Evolutionary conservation across 805 yeast species (phyloP).

Genomic region (Isabelozyma rhagii): DNA sequence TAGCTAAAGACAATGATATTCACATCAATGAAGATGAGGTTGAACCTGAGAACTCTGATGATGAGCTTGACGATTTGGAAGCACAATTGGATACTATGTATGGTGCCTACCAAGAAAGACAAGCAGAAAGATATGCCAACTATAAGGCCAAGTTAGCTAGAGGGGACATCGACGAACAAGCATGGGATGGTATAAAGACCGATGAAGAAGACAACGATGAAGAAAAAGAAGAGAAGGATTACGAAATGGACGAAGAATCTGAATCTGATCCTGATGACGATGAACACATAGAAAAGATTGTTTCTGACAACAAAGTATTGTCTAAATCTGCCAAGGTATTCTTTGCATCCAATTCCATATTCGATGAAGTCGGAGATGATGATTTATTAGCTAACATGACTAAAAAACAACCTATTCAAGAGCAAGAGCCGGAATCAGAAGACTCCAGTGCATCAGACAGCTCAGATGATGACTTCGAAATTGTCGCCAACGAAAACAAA

Average conservation of each 20-base stretch:
- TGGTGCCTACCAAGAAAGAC: conserved; percentile 59
- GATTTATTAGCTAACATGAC: conserved; percentile 45
- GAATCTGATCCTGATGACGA: conserved; percentile 63
- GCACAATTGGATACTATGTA: conserved; percentile 83
- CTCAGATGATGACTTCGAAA: conserved; percentile 43
- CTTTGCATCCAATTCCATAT: conserved; percentile 39
- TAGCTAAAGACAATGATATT: conserved; percentile 54
- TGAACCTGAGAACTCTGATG: conserved; percentile 37
- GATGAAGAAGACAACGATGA: conserved; percentile 39
- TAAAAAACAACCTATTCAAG: conserved; percentile 6
- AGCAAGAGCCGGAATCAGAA: conserved; percentile 4
- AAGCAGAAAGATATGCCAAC: conserved; percentile 67
- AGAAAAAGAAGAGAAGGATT: conserved; percentile 40
- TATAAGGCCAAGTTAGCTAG: conserved; percentile 67
- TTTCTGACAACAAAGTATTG: conserved; percentile 45
- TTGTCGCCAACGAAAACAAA: conserved; percentile 30
- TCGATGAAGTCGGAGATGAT: conserved; percentile 43
- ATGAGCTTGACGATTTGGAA: conserved; percentile 66
- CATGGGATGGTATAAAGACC: conserved; percentile 69
- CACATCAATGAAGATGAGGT: conserved; percentile 44
- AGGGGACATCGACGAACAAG: conserved; percentile 72
- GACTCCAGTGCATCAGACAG: conserved; percentile 23
- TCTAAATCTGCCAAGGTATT: conserved; percentile 35
- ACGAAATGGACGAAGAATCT: conserved; percentile 40
- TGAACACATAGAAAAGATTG: conserved; percentile 57